Evolutionary conservation across 768 basidiomycete genomes (phyloP).

Genomic region (Mycena pura): DNA sequence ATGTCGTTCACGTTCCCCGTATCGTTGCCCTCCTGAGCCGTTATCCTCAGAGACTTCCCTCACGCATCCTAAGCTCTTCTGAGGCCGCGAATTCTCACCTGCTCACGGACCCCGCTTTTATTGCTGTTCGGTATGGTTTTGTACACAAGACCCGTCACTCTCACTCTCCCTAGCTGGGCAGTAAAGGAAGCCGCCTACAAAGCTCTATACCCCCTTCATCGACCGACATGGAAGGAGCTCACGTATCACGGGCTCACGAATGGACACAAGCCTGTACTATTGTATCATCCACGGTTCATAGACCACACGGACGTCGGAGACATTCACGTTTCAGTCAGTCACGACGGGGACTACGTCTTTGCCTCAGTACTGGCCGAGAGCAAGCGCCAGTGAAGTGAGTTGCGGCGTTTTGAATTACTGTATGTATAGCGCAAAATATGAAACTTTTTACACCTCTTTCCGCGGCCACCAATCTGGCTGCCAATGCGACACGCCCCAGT

Average conservation of each 20-base stretch:
- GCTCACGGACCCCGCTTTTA: slow-evolving; percentile 52
- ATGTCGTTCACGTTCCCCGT: slow-evolving; percentile 74
- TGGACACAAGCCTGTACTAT: slow-evolving; percentile 46
- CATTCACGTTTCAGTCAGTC: slow-evolving; percentile 78
- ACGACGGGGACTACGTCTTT: slow-evolving; percentile 81
- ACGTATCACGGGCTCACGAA: slow-evolving; percentile 48
- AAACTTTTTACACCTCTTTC: slow-evolving; percentile 26
- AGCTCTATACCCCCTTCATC: slow-evolving; percentile 69
- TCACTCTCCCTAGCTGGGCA: slow-evolving; percentile 63
- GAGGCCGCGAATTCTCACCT: slow-evolving; percentile 49
- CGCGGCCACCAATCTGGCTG: slow-evolving; percentile 73
- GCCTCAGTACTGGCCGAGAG: slow-evolving; percentile 59
- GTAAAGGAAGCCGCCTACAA: slow-evolving; percentile 91
- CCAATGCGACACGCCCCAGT: slow-evolving; percentile 62
- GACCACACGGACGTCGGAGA: slow-evolving; percentile 35
- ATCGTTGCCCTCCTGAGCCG: slow-evolving; percentile 61
- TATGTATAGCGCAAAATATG: slow-evolving; percentile 1
- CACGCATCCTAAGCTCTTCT: slow-evolving; percentile 67
- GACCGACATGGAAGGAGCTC: slow-evolving; percentile 79
- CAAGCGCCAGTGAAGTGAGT: slow-evolving; percentile 3
- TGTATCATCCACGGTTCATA: slow-evolving; percentile 48
- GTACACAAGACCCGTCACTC: not conserved
- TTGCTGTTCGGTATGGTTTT: slow-evolving; percentile 72
- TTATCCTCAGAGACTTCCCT: slow-evolving; percentile 53
- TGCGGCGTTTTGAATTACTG: not conserved